Evolutionary conservation across 768 basidiomycete genomes (phyloP), one percentile per base, ranked within the genome.

Genomic region (Auricularia sp.): DNA sequence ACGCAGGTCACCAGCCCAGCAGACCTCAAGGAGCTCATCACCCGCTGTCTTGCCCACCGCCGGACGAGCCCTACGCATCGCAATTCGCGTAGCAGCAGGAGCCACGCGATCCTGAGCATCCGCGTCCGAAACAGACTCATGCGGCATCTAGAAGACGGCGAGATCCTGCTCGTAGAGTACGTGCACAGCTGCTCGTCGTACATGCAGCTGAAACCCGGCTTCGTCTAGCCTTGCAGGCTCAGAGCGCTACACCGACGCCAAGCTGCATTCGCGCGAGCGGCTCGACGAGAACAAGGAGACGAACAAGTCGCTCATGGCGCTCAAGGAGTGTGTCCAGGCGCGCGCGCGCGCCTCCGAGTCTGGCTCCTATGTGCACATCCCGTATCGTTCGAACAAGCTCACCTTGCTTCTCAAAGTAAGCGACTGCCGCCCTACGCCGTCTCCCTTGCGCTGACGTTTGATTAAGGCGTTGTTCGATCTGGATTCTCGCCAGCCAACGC

Each of bases 301-400:
- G 64, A 77, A 77, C 69, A 75, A 74, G 66, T 73, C 71, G 56
- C 67, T 77, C 29, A 73, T 75, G 72, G 71, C 72, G 61, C 70
- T 77, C 51, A 77, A 77, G 67, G 76, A 77, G 47, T 77, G 76
- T 53, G 76, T 77, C 18, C 72, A 73, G 29, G 74, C 76, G 35
- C 75, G 74, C 64, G 75, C 76, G 18, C 74, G 72, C 65, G 74
- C 75, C 67, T 74, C 72, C 10, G 74, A 77, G 62, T 75, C 74
- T 42, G 63, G 43, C 21, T 73, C 72, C 23, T 77, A 76, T 61
- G 75, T 76, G 33, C 75, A 77, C 63, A 75, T 77, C 42, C 76
- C 76, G 0, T 77, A 72, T 70, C 68, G 76, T 36, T 47, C 69
- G 16, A 76, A 75, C 69, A 74, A 74, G 62, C 67, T 76, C 51